Conservation (phyloP, 106 monocot species). For the Apostasia shenzhenica region DNA sequence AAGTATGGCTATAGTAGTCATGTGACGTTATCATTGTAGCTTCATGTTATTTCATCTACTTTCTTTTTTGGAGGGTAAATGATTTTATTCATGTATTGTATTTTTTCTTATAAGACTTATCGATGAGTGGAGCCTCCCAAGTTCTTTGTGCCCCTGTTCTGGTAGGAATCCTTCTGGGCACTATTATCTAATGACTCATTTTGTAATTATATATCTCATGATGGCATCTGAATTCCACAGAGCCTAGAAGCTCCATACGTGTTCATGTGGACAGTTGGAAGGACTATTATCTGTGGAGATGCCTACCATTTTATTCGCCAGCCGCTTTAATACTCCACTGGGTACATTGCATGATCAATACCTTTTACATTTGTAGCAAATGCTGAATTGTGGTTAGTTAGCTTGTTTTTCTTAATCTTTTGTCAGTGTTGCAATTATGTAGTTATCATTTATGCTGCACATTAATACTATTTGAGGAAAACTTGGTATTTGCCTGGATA, state of each 20-base stretch:
- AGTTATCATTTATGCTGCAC: no score
- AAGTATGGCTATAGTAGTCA: not conserved
- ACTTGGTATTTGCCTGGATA: no score
- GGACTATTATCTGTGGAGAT: constrained; percentile 80
- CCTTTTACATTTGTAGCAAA: no score
- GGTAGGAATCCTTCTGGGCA: constrained; percentile 30
- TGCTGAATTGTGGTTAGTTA: no score
- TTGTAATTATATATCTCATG: not conserved
- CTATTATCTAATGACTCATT: not conserved
- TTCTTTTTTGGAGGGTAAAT: not conserved
- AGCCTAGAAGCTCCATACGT: constrained; percentile 29
- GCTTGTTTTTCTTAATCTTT: no score
- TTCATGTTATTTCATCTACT: no score
- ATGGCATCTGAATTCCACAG: constrained; percentile 16
- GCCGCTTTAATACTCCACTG: constrained; percentile 79
- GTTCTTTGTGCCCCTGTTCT: constrained; percentile 65
- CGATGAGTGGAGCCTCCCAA: constrained; percentile 60
- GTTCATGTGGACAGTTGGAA: constrained; percentile 54
- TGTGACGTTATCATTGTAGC: no score
- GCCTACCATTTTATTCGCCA: constrained; percentile 74
- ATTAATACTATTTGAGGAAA: no score
- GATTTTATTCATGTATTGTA: not conserved
- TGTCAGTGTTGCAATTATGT: no score
- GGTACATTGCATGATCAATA: constrained; percentile 29
- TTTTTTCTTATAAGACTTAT: constrained; percentile 24